Evolutionary conservation across 169 alveolate species (phyloP), one percentile per base, ranked within the genome.

Genomic region (Plasmodium chabaudi): DNA sequence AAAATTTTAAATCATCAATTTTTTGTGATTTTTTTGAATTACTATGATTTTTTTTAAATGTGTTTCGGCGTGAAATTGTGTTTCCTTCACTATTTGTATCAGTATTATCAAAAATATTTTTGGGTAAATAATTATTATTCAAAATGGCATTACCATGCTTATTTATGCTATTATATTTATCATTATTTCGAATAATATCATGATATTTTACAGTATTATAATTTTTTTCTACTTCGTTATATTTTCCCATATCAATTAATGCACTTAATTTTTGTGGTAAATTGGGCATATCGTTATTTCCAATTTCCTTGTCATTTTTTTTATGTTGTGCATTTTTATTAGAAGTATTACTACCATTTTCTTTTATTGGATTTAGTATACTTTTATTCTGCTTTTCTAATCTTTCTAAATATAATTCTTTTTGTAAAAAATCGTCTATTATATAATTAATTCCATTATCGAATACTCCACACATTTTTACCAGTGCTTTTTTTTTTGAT

Each of bases 381-480:
- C 21, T 59, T 42, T 61, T 75, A 63, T 77, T 77, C 42, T 63
- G 69, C 27, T 39, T 82, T 27, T 82, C 86, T 19, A 82, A 56
- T 25, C 56, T 82, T 56, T 82, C 90, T 9, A 82, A 44, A 49
- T 82, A 82, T 49, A 82, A 56, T 49, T 82, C 90, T 46, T 69
- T 82, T 47, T 82, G 86, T 47, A 82, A 68, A 67, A 74, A 74
- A 88, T 72, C 89, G 56, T 88, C 88, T 49, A 71, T 53, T 23
- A 74, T 10, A 44, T 53, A 47, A 34, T 42, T 57, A 46, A 77
- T 25, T 6, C 63, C 72, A 17, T 49, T 64, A 25, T 93, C 94
- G 67, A 87, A 88, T 6, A 94, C 56, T 1, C 95, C 96, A 34
- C 96, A 93, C 55, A 95, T 73, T 74, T 93, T 92, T 47, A 95